A percentile compares a stretch with the other conserved stretches of the same genome.
These are phyloP conservation scores for Paraconiothyrium brasiliense DNA, from an alignment of 2,329 filamentous ascomycete species.

Conservation along the genomic window DNA sequence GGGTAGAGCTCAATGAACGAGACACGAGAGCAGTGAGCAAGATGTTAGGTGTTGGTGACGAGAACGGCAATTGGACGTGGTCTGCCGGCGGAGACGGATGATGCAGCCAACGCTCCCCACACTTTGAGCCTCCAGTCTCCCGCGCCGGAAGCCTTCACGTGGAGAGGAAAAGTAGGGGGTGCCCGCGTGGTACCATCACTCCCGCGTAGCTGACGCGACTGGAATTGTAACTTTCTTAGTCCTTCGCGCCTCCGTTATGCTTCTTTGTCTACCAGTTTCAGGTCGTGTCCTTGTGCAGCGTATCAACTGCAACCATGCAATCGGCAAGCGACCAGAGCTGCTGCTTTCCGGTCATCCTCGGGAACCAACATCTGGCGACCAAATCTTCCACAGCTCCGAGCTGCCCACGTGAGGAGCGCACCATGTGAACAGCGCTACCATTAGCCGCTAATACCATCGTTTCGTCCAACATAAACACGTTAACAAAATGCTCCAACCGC, in stretches of 20 bases:
- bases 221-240: conserved; percentile 9
- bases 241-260: neutral
- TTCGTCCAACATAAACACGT: too few relatives aligned
- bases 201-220: conserved; percentile 30
- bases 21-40: conserved; percentile 15
- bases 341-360: conserved; percentile 9
- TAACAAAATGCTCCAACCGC: neutral
- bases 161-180: conserved; percentile 31
- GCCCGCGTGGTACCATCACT: neutral
- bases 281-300: neutral
- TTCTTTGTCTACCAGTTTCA: neutral
- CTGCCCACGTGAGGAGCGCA: conserved; percentile 30
- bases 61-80: conserved; percentile 25
- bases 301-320: neutral
- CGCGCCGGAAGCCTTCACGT: conserved; percentile 33
- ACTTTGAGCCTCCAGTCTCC: conserved; percentile 33
- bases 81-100: conserved; percentile 7
- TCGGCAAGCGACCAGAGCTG: conserved; percentile 25
- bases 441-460: neutral
- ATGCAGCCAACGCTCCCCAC: conserved; percentile 31
- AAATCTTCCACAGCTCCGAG: conserved; percentile 30
- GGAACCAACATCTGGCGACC: neutral
- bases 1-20: neutral
- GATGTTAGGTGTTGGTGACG: conserved; percentile 16
- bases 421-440: conserved; percentile 3